Conservation (phyloP, 768 basidiomycete genomes). For the Termitomyces titanicus region DNA sequence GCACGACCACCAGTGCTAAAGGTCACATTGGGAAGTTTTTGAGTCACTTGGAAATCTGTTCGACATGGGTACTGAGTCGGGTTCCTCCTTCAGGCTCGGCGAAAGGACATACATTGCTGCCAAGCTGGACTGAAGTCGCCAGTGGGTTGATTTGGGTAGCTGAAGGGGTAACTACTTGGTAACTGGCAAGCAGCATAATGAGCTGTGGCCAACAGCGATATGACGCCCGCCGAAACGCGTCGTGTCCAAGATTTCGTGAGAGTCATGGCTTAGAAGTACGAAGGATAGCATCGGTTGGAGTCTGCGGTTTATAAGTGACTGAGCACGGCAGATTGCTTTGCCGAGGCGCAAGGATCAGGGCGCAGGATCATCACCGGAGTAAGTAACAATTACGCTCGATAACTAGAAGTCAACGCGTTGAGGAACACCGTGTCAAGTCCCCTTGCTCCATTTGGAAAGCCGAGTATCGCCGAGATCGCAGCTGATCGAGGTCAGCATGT, state of each 20-base stretch:
- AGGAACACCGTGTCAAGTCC: neutral
- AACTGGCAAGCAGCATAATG: constrained; percentile 24
- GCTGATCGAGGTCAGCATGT: neutral
- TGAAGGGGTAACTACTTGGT: constrained; percentile 45
- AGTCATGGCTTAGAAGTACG: constrained; percentile 3
- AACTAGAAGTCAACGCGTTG: neutral
- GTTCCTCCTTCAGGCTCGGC: too few relatives aligned
- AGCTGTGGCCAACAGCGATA: constrained; percentile 19
- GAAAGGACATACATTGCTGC: constrained; percentile 52
- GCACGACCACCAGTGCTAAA: constrained; percentile 45
- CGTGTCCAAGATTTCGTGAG: constrained; percentile 23
- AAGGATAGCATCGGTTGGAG: neutral
- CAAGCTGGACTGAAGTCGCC: constrained; percentile 52
- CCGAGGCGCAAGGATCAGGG: too few relatives aligned
- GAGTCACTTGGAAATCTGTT: constrained; percentile 58
- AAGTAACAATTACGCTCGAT: neutral
- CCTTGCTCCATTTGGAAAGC: neutral
- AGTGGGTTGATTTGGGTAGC: constrained; percentile 42
- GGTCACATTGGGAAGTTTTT: constrained; percentile 56
- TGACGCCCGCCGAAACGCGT: constrained; percentile 17
- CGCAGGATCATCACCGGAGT: constrained; percentile 3
- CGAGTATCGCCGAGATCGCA: constrained; percentile 4
- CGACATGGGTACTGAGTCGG: neutral
- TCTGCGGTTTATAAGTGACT: neutral
- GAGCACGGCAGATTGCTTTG: neutral